phyloP scores from a whole-genome alignment of 306 rosid genomes.

The Quillaja saponaria region DNA sequence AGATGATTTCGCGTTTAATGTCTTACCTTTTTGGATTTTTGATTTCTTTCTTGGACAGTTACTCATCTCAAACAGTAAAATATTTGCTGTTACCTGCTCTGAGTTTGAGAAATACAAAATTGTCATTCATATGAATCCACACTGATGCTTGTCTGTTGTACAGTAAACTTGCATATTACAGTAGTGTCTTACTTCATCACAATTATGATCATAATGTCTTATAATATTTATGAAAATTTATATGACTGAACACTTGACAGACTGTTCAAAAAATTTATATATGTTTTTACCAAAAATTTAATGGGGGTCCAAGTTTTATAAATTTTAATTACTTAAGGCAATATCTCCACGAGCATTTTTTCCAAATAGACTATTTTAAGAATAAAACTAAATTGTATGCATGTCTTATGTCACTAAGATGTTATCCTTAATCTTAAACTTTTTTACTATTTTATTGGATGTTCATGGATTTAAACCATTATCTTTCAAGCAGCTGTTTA shows the following conservation, averaged over 20 bases:
- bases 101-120: neutral
- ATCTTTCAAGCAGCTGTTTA: no score
- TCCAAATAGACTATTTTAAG: neutral
- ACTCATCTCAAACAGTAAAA: conserved; percentile 18
- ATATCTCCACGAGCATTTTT: neutral
- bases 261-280: conserved; percentile 6
- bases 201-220: conserved; percentile 1
- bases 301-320: neutral
- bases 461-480: no score
- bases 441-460: neutral
- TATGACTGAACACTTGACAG: neutral
- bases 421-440: no score
- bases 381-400: neutral
- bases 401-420: no score
- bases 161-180: conserved; percentile 12
- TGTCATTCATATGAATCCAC: neutral
- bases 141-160: neutral
- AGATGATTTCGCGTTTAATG: conserved; percentile 31
- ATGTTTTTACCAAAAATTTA: no score
- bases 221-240: neutral
- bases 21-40: conserved; percentile 26
- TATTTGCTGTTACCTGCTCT: conserved; percentile 21
- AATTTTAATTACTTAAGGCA: neutral
- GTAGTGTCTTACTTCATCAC: no score
- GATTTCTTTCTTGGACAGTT: conserved; percentile 11